phyloP scores from a whole-genome alignment of 441 rosid genomes.

The Euphorbia celastroides region DNA sequence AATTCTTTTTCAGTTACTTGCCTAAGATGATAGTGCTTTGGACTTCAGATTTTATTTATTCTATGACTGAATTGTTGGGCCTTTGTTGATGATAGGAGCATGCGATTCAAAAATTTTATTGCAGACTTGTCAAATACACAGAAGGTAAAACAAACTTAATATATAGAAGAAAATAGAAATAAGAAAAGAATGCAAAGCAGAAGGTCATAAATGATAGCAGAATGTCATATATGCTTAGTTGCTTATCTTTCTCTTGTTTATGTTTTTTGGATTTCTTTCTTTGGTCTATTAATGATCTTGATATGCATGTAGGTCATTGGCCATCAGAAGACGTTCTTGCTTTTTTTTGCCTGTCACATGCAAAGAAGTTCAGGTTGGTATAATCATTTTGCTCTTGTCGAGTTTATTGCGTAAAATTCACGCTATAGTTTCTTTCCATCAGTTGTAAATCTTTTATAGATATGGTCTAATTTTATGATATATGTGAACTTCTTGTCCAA shows the following conservation, averaged over 20 bases:
- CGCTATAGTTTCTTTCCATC: not conserved
- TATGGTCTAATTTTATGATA: not conserved
- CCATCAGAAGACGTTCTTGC: constrained; percentile 95
- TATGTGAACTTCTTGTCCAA: constrained; percentile 9
- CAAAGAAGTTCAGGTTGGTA: constrained; percentile 68
- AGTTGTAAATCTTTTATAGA: not conserved
- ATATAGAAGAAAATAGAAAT: too few species aligned
- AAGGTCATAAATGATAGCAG: too few species aligned
- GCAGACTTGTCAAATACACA: too few species aligned
- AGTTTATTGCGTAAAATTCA: constrained; percentile 6
- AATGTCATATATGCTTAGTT: not conserved
- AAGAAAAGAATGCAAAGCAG: too few species aligned
- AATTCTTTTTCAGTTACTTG: not conserved
- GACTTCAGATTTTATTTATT: not conserved
- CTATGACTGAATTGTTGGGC: too few species aligned
- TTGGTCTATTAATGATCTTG: constrained; percentile 8
- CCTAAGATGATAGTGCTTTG: not conserved
- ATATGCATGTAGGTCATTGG: constrained; percentile 76
- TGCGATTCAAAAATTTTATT: too few species aligned
- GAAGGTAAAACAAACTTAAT: too few species aligned
- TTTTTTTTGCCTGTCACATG: constrained; percentile 60
- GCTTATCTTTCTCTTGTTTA: constrained; percentile 10
- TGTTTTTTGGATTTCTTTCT: not conserved
- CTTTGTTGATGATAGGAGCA: too few species aligned
- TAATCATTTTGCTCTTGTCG: too few species aligned